These are phyloP conservation scores for Colletotrichum sansevieriae DNA, from an alignment of 2,329 filamentous ascomycete species.

Conservation along the genomic window DNA sequence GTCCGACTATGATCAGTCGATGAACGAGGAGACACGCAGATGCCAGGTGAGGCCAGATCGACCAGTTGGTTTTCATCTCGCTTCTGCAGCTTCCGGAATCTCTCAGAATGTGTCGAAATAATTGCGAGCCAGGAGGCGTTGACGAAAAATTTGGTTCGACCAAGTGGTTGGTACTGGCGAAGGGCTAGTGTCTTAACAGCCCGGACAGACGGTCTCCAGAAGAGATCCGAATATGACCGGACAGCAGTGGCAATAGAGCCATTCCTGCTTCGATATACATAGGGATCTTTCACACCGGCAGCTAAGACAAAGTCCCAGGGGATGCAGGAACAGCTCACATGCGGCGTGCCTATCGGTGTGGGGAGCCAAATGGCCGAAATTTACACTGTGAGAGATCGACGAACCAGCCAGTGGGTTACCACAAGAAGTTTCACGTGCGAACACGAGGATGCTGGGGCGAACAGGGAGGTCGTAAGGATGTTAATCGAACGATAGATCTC, in stretches of 20 bases:
- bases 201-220: conserved; percentile 6
- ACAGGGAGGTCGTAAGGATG: conserved; percentile 1
- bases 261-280: neutral
- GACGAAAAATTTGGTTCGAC: neutral
- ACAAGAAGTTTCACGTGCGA: conserved; percentile 21
- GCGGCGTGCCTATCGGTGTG: conserved; percentile 12
- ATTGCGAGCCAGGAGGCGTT: neutral
- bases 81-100: conserved; percentile 19
- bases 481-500: neutral
- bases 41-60: conserved; percentile 4
- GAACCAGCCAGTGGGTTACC: conserved; percentile 11
- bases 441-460: conserved; percentile 28
- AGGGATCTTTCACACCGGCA: conserved; percentile 4
- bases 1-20: conserved; percentile 7
- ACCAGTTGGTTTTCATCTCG: conserved; percentile 10
- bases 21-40: neutral
- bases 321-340: conserved; percentile 21
- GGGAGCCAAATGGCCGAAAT: conserved; percentile 1
- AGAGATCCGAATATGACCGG: conserved; percentile 29
- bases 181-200: neutral
- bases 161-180: conserved; percentile 9
- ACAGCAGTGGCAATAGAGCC: conserved; percentile 13
- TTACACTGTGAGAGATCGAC: conserved; percentile 23
- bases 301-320: conserved; percentile 3
- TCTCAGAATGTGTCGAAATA: neutral